Conservation (phyloP, 352 stramenopile genomes). For the Globisporangium acanthophoron region DNA sequence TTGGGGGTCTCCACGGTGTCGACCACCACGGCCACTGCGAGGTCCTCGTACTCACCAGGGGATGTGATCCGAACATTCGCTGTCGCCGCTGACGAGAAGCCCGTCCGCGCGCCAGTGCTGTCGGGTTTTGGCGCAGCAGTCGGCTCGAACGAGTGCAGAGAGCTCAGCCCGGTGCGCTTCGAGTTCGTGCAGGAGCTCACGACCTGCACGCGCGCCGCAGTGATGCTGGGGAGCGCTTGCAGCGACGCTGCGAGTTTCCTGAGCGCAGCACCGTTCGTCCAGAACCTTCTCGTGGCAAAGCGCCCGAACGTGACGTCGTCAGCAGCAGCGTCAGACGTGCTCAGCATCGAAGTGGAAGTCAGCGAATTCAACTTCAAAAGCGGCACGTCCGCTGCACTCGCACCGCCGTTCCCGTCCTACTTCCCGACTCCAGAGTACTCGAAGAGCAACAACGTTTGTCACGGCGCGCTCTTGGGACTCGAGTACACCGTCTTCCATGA, state of each 20-base stretch:
- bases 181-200: conserved; percentile 4
- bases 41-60: conserved; percentile 16
- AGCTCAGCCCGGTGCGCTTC: conserved; percentile 22
- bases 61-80: conserved; percentile 31
- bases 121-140: conserved; percentile 12
- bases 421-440: conserved; percentile 15
- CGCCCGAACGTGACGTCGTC: conserved; percentile 15
- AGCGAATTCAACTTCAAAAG: conserved; percentile 12
- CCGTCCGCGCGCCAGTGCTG: conserved; percentile 16
- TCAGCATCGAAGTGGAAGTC: conserved; percentile 15
- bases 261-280: conserved; percentile 11
- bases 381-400: background rate
- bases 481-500: conserved; percentile 28
- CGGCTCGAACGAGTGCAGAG: conserved; percentile 24
- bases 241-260: conserved; percentile 5
- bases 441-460: conserved; percentile 10
- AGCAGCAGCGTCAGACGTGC: background rate
- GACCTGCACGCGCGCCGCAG: conserved; percentile 10
- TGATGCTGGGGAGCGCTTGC: conserved; percentile 15
- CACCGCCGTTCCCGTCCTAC: conserved; percentile 19
- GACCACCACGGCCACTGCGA: background rate
- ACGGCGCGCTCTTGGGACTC: conserved; percentile 18
- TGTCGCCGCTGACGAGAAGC: background rate
- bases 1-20: background rate
- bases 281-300: conserved; percentile 19